Base-by-base conservation (phyloP, 106 monocot genomes). In the Acorus calamus region DNA sequence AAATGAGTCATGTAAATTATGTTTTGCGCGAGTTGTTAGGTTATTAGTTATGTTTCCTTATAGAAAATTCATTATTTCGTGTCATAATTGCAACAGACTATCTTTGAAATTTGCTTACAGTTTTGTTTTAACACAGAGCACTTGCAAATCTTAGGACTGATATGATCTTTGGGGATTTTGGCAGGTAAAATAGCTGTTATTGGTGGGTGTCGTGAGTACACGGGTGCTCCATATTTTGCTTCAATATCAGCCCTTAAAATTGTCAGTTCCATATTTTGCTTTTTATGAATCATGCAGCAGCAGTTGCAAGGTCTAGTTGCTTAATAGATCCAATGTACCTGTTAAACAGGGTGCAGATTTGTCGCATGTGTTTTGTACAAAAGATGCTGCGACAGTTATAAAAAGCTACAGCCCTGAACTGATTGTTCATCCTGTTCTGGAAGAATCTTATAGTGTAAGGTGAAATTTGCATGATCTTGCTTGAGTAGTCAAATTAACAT, bases 121-220 rank as follows among this genome's bases (percentile, higher is more conserved):
- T 42, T 68, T 12, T 57, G 45, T 7, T 28, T 28, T 13, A 28
- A 28, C 28, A 28, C 28, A 0, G 28, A 28, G 28, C 28, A 28
- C 28, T 1, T 28, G 28, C 28, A 28, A 28, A 28, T 28, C 28
- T 28, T 28, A 28, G 28, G 28, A 28, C 28, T 28, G 28, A 28
- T 28, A 28, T 28, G 28, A 28, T 28, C 28, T 28, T 28, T 28
- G 28, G 28, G 1, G 28, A 28, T 28, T 57, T 49, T 4, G 68
- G 57, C 77, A 96, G 94, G 94, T 50, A 96, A 87, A 67, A 77
- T 96, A 57, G 94, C 94, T 42, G 84, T 96, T 56, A 90, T 96
- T 74, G 94, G 94, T 82, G 94, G 94, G 47, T 96, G 94, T 50
- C 90, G 94, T 63, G 94, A 96, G 67, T 96, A 96, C 63, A 96